Percentiles rank a stretch among this genome's conserved stretches.
Evolutionary conservation across 2,329 filamentous ascomycete genomes (phyloP).

Genomic region (Diaporthe sp.): DNA sequence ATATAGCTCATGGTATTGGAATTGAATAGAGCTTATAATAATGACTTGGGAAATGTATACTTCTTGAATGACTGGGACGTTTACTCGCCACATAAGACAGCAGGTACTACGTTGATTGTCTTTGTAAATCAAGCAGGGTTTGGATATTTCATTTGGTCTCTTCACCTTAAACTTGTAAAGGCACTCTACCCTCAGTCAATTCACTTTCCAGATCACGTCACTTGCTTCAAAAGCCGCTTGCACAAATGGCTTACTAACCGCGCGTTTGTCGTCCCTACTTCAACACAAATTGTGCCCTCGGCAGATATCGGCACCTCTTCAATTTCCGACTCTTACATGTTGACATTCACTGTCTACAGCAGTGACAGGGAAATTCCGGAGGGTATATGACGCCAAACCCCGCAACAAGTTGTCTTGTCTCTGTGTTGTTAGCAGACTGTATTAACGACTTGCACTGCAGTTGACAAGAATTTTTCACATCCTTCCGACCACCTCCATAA

Average conservation of each 20-base stretch:
- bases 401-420: background rate
- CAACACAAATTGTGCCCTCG: background rate
- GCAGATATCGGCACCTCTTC: background rate
- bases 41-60: background rate
- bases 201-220: background rate
- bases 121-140: too few species aligned
- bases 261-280: background rate
- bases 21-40: too few species aligned
- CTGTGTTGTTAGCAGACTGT: background rate
- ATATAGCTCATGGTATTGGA: background rate
- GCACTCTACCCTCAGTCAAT: background rate
- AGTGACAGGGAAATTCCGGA: too few species aligned
- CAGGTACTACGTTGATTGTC: too few species aligned
- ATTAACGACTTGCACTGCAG: too few species aligned
- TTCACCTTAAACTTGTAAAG: background rate
- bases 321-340: background rate
- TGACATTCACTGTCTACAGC: background rate
- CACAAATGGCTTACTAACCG: background rate
- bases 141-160: background rate
- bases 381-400: background rate
- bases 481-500: background rate
- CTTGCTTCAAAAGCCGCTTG: background rate
- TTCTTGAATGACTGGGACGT: background rate
- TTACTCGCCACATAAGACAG: background rate
- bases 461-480: background rate